A percentile compares a stretch with the other conserved stretches of the same genome.
phyloP scores from a whole-genome alignment of 2,329 filamentous ascomycete species.

The Venturia oleaginea region DNA sequence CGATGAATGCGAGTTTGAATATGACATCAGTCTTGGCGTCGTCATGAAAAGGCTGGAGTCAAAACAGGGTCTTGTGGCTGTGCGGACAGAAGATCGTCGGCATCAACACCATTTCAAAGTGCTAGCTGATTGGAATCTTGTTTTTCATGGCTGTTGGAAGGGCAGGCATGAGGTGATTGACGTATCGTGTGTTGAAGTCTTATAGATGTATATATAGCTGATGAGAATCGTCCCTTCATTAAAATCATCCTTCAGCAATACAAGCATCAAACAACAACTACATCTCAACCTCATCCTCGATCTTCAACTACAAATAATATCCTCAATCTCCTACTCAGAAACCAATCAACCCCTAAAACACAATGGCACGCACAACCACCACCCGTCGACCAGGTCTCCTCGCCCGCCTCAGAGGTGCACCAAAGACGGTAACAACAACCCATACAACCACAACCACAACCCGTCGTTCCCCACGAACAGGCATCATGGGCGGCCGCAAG shows the following conservation, averaged over 20 bases:
- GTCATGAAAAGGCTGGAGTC: background rate
- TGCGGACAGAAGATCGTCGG: background rate
- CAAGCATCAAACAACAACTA: background rate
- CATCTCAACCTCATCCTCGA: background rate
- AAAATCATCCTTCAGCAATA: background rate
- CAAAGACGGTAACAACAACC: conserved; percentile 19
- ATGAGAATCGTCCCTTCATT: background rate
- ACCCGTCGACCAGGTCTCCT: conserved; percentile 17
- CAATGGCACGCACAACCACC: conserved; percentile 7
- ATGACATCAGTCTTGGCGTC: conserved; percentile 6
- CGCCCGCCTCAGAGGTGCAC: conserved; percentile 30
- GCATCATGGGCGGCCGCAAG: conserved; percentile 26
- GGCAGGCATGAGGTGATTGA: background rate
- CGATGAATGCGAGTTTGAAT: background rate
- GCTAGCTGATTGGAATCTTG: background rate
- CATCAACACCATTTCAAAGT: background rate
- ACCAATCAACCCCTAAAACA: conserved; percentile 15
- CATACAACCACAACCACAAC: conserved; percentile 16
- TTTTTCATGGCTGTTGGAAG: background rate
- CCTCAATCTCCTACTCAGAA: no score
- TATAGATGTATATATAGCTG: background rate
- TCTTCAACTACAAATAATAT: background rate
- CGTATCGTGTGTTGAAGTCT: background rate
- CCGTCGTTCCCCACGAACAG: background rate
- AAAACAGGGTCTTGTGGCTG: conserved; percentile 1